Base-by-base conservation (phyloP, 306 rosid genomes). In the Arachis hypogaea region DNA sequence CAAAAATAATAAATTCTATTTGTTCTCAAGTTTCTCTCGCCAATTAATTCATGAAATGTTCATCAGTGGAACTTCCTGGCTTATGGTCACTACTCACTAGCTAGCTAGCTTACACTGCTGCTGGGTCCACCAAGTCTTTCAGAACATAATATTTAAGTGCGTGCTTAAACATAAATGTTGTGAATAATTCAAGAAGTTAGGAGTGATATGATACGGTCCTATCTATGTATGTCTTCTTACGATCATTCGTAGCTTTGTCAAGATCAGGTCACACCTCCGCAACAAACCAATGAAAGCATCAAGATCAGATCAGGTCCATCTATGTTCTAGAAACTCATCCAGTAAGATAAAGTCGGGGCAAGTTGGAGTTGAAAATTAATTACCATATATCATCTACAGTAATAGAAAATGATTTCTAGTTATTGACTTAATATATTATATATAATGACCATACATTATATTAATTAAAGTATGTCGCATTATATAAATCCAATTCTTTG, bases 301-400 rank as follows among this genome's bases (percentile, higher is more conserved):
- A 10, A 58, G 51, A 2, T 5, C n/a, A 58, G 51, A 2, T 5
- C n/a, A 10, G n/a, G 55, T 2, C 7, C 51, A 33, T 2, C 1
- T 33, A 33, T 71, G 66, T 57, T 78, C 69, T 59, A 66, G 78
- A 59, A 66, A 16, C 36, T 41, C 16, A 66, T 30, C 30, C 1
- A 33, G 38, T 33, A 40, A 78, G 58, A 41, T n/a, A 22, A 30
- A 49, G 9, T 8, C 2, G 12, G 66, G 36, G 7, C 46, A 22
- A 30, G 10, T 59, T 30, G 9, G 16, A 41, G 30, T 74, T 74
- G 43, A 62, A 72, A 62, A 16, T 50, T 60, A 58, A 71, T 11
- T 49, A 45, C 33, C 60, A 36, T 33, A 47, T 22, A 51, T 56
- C 52, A 69, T 10, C 40, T 10, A 5, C 42, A 59, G 61, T 56